Evolutionary conservation across 208 protist species (phyloP).

Genomic region (Dictyostelium gargantuum): DNA sequence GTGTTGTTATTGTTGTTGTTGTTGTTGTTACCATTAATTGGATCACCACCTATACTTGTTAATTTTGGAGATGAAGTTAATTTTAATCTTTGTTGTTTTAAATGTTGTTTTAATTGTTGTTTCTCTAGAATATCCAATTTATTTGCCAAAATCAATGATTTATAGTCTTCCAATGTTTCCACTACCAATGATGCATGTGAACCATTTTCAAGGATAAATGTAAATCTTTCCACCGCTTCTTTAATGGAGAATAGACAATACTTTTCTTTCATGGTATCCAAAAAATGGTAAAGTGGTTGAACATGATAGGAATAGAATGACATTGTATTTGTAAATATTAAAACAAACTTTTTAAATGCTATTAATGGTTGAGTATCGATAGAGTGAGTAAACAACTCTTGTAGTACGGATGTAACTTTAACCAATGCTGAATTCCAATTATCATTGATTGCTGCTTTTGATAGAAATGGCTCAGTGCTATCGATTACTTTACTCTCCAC

Average conservation of each 20-base stretch:
- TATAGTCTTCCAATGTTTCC: not conserved
- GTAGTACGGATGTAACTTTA: slow-evolving; percentile 28
- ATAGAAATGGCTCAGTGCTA: slow-evolving; percentile 11
- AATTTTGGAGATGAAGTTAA: not conserved
- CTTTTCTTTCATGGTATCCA: slow-evolving; percentile 55
- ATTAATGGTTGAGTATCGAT: slow-evolving; percentile 24
- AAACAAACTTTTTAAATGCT: slow-evolving; percentile 57
- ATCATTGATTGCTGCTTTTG: slow-evolving; percentile 20
- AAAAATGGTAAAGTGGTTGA: slow-evolving; percentile 32
- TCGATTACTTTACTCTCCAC: slow-evolving; percentile 40
- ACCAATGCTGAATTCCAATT: slow-evolving; percentile 47
- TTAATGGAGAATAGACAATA: slow-evolving; percentile 38
- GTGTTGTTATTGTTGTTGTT: not conserved
- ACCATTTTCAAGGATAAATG: slow-evolving; percentile 9
- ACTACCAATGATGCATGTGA: not conserved
- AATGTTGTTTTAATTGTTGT: not conserved
- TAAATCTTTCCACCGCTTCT: slow-evolving; percentile 30
- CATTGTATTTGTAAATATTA: slow-evolving; percentile 45
- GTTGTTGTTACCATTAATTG: not conserved
- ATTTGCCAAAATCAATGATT: not conserved
- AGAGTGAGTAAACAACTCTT: slow-evolving; percentile 44
- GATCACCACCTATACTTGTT: no score
- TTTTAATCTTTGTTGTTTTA: not conserved
- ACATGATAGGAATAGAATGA: slow-evolving; percentile 40
- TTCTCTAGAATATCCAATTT: not conserved